These are phyloP conservation scores for Pochonia chlamydosporia DNA, from an alignment of 2,329 filamentous ascomycete species.

Conservation along the genomic window DNA sequence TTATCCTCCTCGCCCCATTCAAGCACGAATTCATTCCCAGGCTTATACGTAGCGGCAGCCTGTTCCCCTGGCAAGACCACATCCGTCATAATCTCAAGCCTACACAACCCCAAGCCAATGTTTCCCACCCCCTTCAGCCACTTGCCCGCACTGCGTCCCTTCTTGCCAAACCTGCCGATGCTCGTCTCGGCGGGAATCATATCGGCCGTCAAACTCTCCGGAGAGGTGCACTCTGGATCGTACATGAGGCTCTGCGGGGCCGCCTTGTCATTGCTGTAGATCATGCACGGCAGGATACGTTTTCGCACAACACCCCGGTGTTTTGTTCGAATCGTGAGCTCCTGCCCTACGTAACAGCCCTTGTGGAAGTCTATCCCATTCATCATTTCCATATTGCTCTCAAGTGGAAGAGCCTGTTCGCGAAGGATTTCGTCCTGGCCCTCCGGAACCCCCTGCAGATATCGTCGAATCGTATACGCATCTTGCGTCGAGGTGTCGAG, in stretches of 20 bases:
- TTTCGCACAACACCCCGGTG: conserved; percentile 93
- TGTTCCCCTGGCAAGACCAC: conserved; percentile 64
- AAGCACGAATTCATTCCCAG: conserved; percentile 57
- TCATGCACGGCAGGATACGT: conserved; percentile 72
- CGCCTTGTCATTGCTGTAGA: conserved; percentile 51
- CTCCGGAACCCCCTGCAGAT: conserved; percentile 76
- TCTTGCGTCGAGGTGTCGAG: conserved; percentile 43
- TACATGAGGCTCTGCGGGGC: conserved; percentile 41
- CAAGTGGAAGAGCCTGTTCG: conserved; percentile 72
- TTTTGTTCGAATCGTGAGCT: conserved; percentile 90
- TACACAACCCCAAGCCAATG: conserved; percentile 78
- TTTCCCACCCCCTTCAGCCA: conserved; percentile 78
- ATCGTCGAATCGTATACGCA: conserved; percentile 70
- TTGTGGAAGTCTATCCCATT: conserved; percentile 87
- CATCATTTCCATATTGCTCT: conserved; percentile 84
- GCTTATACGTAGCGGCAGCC: conserved; percentile 55
- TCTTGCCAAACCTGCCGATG: conserved; percentile 47
- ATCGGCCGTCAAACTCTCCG: conserved; percentile 24
- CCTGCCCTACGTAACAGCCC: conserved; percentile 95
- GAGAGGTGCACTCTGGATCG: conserved; percentile 23
- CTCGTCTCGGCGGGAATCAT: conserved; percentile 38
- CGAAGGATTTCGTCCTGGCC: conserved; percentile 71
- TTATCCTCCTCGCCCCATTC: conserved; percentile 40
- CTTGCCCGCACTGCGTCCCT: conserved; percentile 71
- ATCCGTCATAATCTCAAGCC: conserved; percentile 87